phyloP scores from a whole-genome alignment of 2,329 filamentous ascomycete species.

The Aspergillus transmontanensis region DNA sequence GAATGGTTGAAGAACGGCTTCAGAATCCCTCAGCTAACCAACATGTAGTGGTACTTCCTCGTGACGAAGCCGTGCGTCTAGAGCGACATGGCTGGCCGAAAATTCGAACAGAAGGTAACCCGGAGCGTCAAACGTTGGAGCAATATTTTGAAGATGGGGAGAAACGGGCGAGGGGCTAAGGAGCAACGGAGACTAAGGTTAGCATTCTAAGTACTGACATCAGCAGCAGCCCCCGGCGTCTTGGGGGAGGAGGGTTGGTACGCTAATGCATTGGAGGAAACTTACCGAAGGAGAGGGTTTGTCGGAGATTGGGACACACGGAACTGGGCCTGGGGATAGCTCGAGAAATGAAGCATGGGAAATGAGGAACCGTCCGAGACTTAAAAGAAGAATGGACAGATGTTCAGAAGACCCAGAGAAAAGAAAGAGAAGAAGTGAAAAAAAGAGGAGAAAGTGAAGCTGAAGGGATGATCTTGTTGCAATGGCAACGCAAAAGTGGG shows the following conservation, averaged over 20 bases:
- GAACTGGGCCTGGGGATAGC: constrained; percentile 12
- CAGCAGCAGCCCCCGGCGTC: constrained; percentile 8
- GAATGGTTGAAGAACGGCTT: constrained; percentile 15
- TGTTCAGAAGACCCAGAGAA: constrained; percentile 7
- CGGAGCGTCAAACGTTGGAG: constrained; percentile 14
- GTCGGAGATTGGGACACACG: constrained; percentile 14
- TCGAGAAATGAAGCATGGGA: constrained; percentile 23
- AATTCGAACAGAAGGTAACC: constrained; percentile 10
- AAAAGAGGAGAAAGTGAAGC: constrained; percentile 40
- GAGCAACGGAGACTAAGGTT: constrained; percentile 6
- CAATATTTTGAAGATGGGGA: constrained; percentile 6
- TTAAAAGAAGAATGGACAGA: constrained; percentile 21
- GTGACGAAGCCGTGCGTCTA: constrained; percentile 22
- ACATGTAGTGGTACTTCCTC: constrained; percentile 23
- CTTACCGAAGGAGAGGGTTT: constrained; percentile 21
- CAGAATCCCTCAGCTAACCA: constrained; percentile 26
- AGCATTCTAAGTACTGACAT: constrained; percentile 8
- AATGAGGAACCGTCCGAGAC: constrained; percentile 19
- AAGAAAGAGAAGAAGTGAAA: constrained; percentile 23
- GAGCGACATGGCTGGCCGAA: constrained; percentile 32
- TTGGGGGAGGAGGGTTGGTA: constrained; percentile 17
- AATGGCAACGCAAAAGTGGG: constrained; percentile 45
- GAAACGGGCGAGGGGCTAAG: constrained; percentile 18
- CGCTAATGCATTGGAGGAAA: constrained; percentile 24
- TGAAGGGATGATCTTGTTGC: constrained; percentile 45